Evolutionary conservation across 2,329 filamentous ascomycete genomes (phyloP), one percentile per base, ranked within the genome.

Genomic region (Trichocomaceae sp.): DNA sequence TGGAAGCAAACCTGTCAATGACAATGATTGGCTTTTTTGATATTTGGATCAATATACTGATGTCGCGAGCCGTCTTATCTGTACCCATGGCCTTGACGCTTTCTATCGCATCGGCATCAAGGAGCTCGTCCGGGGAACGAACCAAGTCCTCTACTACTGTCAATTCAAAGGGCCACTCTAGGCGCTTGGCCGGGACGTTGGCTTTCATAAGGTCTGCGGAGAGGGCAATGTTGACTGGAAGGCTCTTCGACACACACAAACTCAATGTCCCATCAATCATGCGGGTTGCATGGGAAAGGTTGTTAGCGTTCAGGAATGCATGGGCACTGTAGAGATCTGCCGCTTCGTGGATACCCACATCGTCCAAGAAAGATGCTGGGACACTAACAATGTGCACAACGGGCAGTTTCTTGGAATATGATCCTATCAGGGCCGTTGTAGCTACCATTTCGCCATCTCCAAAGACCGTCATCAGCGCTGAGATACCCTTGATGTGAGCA

Each of bases 171-270:
- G 23, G 4, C 7, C 7, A 7, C 7, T 7, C 7, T 26, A 26
- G 23, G 7, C 23, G 4, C 3, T 4, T 3, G 10, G 41, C 31
- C n/a, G 13, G 31, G 19, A 95, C 75, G 71, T 91, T 88, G 68
- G 83, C 81, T 61, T 83, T 75, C 9, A 88, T 83, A 78, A 93
- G 87, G 66, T 95, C 88, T 15, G 87, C 88, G 2, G 90, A 89
- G 8, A 95, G 76, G 66, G 85, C 85, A 62, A 95, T 84, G 71
- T 95, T 95, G 49, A 95, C 87, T 2, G 90, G 90, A 19, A 87
- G 81, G 58, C 85, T 88, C 55, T 81, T 77, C 45, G 88, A 71
- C 75, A 82, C 89, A 68, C 88, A 93, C 71, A 90, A 79, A 31
- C 81, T 81, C 26, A 95, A 79, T 3, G 86, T 83, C 63, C 88